Base-by-base conservation (phyloP, 208 protist genomes). In the Crithidia bombi region DNA sequence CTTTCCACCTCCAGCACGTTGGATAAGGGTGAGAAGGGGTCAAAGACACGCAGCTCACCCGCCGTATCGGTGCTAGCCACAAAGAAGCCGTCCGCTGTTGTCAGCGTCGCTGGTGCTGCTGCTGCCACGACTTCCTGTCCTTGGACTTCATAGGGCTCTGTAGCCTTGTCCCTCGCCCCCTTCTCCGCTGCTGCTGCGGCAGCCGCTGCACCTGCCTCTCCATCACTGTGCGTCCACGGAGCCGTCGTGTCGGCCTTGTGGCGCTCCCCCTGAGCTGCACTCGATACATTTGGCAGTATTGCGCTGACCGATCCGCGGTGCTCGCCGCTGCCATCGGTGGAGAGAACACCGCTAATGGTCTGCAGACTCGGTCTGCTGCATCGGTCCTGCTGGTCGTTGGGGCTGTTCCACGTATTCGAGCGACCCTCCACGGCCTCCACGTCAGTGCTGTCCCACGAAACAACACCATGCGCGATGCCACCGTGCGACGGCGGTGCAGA, bases 321-420 rank as follows among this genome's bases (percentile, higher is more conserved):
- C n/a, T n/a, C n/a, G n/a, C n/a, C n/a, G 30, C 51, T 57, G 33
- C 6, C 17, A 2, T 59, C 33, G 5, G 54, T 44, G 19, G 56
- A 62, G 10, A 62, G 25, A 17, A 49, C 56, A 17, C n/a, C 56
- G 56, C 39, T 46, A 21, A 62, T 49, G 0, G 56, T 49, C n/a
- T 21, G 39, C 38, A 49, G 38, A 35, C 39, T 62, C 5, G 38
- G 9, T 9, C 15, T 35, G 38, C 25, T 46, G 38, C 25, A 11
- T 21, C 25, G 56, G 6, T 62, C 56, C 12, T 49, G 39, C 56
- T 32, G 38, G 25, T 49, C 56, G 25, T 49, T 62, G 12, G 38
- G 56, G 39, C 56, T 62, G 35, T 49, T 62, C 17, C 56, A 30
- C 38, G 56, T 49, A 39, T 62, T 39, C 11, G 25, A 5, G 39